These are phyloP conservation scores for Phytophthora vignae DNA, from an alignment of 352 stramenopile genomes.

Conservation along the genomic window DNA sequence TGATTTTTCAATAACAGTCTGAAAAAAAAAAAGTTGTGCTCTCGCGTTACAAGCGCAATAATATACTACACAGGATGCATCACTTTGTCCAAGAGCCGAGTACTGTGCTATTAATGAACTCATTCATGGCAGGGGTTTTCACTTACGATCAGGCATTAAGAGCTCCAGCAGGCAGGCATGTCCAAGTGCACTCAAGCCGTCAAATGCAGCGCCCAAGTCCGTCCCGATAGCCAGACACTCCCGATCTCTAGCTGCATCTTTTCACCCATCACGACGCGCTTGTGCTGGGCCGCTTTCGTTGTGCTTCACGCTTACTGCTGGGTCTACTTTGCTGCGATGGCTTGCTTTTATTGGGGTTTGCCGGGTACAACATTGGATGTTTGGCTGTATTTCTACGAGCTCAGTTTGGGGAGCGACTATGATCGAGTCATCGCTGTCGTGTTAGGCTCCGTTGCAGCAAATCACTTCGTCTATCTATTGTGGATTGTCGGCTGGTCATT, in stretches of 20 bases:
- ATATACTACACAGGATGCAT: no score
- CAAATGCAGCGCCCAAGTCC: neutral
- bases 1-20: no score
- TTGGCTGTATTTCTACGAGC: constrained; percentile 20
- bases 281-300: constrained; percentile 13
- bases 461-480: constrained; percentile 5
- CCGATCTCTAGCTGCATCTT: neutral
- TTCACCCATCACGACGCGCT: neutral
- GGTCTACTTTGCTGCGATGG: constrained; percentile 12
- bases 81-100: no score
- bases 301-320: constrained; percentile 16
- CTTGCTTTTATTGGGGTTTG: constrained; percentile 16
- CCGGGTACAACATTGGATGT: constrained; percentile 23
- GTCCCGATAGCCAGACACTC: neutral
- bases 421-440: constrained; percentile 21
- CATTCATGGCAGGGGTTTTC: no score
- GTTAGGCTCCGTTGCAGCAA: constrained; percentile 6
- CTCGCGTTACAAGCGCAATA: no score
- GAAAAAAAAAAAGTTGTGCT: no score
- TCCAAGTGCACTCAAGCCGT: neutral
- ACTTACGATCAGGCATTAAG: neutral
- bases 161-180: neutral
- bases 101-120: neutral
- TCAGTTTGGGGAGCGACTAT: constrained; percentile 16
- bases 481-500: constrained; percentile 28